Evolutionary conservation across 257 asterid species (phyloP), one percentile per base, ranked within the genome.

Genomic region (Jacaranda mimosifolia): DNA sequence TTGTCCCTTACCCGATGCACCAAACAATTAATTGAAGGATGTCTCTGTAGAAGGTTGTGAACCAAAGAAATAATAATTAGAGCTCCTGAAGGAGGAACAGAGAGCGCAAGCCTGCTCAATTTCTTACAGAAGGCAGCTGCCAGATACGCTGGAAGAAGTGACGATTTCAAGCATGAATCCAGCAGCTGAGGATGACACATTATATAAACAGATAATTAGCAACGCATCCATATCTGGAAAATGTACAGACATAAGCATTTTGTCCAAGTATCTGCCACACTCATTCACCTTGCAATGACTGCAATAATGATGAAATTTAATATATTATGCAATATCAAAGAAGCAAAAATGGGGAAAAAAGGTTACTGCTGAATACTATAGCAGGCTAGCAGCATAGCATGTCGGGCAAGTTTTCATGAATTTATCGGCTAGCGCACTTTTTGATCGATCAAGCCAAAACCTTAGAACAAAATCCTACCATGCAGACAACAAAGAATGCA

Each of bases 101-200:
- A 79, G 77, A 91, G 90, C 26, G 95, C 91, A 69, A 96, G 90
- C 77, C 97, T 89, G 77, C 99, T 91, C 85, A 96, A 77, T 81
- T 89, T 96, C 88, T 96, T 96, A 79, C 97, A 91, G 82, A 93
- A 96, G 51, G 98, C 88, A 82, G 98, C 96, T 45, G 97, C 97
- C 87, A 93, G 84, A 86, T 96, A 96, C 15, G 99, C 98, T 9
- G 99, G 97, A 84, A 96, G 96, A 77, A 93, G 96, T 32, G 98
- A 87, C 60, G 99, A 96, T 80, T 90, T 96, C 88, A 96, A 85
- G 89, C 98, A 90, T 13, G 95, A 89, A 84, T 96, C 99, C 74
- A 96, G 89, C 76, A 96, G 97, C 99, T 95, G 97, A 67, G 67
- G 48, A 83, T 57, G 72, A 62, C 40, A 73, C 15, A 39, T 45